Base-by-base conservation (phyloP, 2,329 filamentous ascomycete genomes). In the Fusarium sp. region DNA sequence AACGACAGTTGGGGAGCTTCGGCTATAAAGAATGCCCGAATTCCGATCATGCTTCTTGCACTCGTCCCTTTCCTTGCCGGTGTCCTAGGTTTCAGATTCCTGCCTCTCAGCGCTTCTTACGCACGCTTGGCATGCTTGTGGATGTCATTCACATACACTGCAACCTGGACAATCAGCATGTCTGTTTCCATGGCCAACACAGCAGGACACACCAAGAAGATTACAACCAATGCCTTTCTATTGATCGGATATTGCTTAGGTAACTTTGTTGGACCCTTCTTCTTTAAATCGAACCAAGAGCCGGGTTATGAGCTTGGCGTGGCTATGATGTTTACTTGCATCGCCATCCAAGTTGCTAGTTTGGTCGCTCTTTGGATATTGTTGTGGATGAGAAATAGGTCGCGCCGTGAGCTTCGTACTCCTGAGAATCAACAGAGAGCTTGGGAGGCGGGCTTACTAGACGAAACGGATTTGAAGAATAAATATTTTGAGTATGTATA, bases 201-300 rank as follows among this genome's bases (percentile, higher is more conserved):
- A 3, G 76, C 78, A 0, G 77, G 78, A 0, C 76, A 80, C 27
- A 80, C 78, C 0, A 80, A 80, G 42, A 79, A 83, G 47, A 75
- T 76, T 0, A 84, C 82, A 0, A 74, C 77, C 3, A 84, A 84
- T 20, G 75, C 84, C 2, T 74, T 83, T 14, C 76, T 84, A 1
- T 80, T 85, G 41, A 76, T 85, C 7, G 82, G 81, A 0, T 87
- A 77, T 45, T 77, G 75, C 29, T 42, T 71, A 0, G 77, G 76
- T 3, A 82, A 82, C 47, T 80, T 82, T 47, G 76, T 81, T 6
- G 79, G 74, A 0, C 80, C 81, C 0, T 75, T 79, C 48, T 80
- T 80, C 21, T 83, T 82, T 31, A 74, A 75, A 29, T 53, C 76
- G 0, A 54, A 54, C 0, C 67, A 70, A 11, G 67, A 55, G 0